These are phyloP conservation scores for Ramaria rubella DNA, from an alignment of 768 basidiomycete genomes.

Conservation along the genomic window DNA sequence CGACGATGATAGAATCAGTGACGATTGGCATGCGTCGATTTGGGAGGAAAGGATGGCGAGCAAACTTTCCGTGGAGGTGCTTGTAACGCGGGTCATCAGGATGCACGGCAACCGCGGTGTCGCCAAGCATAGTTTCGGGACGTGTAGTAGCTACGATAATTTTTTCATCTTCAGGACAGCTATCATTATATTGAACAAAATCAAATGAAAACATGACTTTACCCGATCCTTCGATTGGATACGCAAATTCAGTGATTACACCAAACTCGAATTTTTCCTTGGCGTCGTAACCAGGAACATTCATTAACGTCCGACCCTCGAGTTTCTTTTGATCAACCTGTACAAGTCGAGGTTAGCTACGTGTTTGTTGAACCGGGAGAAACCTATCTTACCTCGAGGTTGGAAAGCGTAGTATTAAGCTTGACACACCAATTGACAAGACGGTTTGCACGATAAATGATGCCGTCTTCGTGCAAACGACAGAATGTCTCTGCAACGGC, in stretches of 20 bases:
- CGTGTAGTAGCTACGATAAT: constrained; percentile 95
- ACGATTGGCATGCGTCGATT: constrained; percentile 83
- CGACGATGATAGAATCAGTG: constrained; percentile 74
- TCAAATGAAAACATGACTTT: constrained; percentile 11
- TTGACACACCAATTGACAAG: constrained; percentile 98
- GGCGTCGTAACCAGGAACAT: constrained; percentile 89
- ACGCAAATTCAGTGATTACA: constrained; percentile 93
- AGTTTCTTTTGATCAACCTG: constrained; percentile 92
- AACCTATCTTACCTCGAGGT: constrained; percentile 64
- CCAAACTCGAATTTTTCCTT: constrained; percentile 98
- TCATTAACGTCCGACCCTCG: constrained; percentile 74
- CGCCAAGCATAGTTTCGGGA: constrained; percentile 97
- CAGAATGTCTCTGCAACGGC: constrained; percentile 93
- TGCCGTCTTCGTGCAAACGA: constrained; percentile 81
- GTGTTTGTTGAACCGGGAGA: constrained; percentile 2
- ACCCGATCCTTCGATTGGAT: constrained; percentile 83
- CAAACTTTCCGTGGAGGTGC: constrained; percentile 94
- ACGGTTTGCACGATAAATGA: constrained; percentile 91
- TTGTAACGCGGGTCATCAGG: constrained; percentile 88
- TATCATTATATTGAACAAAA: neutral
- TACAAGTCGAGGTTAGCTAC: neutral
- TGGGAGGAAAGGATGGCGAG: constrained; percentile 76
- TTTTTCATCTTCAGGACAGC: constrained; percentile 56
- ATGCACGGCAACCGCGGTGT: constrained; percentile 95
- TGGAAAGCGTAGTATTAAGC: constrained; percentile 95